Conservation (phyloP, 352 stramenopile species). For the Peronospora tabacina region DNA sequence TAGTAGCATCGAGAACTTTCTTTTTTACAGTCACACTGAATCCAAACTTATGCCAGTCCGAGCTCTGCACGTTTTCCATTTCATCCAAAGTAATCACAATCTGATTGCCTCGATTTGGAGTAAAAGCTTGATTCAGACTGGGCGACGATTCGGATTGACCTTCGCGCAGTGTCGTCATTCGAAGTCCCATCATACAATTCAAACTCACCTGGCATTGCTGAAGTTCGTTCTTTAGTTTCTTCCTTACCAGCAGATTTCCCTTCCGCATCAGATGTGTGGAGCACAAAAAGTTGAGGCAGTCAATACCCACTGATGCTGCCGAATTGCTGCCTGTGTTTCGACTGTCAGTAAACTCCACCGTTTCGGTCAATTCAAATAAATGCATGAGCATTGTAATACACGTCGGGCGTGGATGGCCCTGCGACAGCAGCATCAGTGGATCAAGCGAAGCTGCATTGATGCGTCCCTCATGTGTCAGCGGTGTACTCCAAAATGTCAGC, state of each 20-base stretch:
- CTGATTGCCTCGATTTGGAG: conserved; percentile 54
- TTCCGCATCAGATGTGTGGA: conserved; percentile 75
- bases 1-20: conserved; percentile 26
- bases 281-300: conserved; percentile 83
- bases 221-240: conserved; percentile 77
- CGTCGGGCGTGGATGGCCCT: conserved; percentile 62
- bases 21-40: conserved; percentile 71
- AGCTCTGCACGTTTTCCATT: conserved; percentile 63
- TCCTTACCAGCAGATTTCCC: conserved; percentile 51
- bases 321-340: conserved; percentile 27
- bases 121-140: conserved; percentile 43
- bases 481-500: conserved; percentile 74
- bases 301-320: conserved; percentile 59
- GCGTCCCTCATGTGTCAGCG: conserved; percentile 33
- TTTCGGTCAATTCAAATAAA: conserved; percentile 79
- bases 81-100: conserved; percentile 72
- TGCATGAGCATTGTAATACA: conserved; percentile 77
- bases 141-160: conserved; percentile 20
- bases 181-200: conserved; percentile 85
- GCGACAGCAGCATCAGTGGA: conserved; percentile 53
- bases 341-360: conserved; percentile 70
- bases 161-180: conserved; percentile 53
- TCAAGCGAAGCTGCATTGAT: conserved; percentile 50
- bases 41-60: conserved; percentile 63
- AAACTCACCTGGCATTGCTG: conserved; percentile 60